Base-by-base conservation (phyloP, 768 basidiomycete genomes). In the Scleroderma bovista region DNA sequence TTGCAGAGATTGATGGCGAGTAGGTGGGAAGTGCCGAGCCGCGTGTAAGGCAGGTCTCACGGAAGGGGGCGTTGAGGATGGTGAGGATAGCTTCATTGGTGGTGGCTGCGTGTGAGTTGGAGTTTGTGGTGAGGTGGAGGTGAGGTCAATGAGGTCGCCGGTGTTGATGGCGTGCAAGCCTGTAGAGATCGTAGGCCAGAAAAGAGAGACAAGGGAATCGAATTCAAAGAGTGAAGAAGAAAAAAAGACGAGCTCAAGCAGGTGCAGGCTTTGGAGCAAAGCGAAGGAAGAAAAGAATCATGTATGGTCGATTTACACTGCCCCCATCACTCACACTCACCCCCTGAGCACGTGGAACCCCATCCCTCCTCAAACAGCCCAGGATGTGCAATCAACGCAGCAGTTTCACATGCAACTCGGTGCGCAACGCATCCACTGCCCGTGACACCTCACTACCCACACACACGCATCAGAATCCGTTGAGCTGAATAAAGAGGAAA, bases 1-100 rank as follows among this genome's bases (percentile, higher is more conserved):
- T 93, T 68, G 72, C 85, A 84, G 15, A 94, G 93, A 68, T 96
- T 97, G 57, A 95, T 78, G 48, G 83, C 82, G 60, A 95, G 72
- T 46, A 93, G 68, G 56, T 84, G 80, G 12, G 83, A 76, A 24
- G 84, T 65, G 34, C 83, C 84, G 49, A 92, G 76, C 55, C 85
- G 76, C 24, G 91, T 84, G 67, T 88, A 93, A 1, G 91, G 88
- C 43, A 87, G 69, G 68, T 96, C 93, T 8, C 78, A 40, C 93
- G 87, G 58, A 93, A 93, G 60, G 93, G 88, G 51, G 86, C 72
- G 58, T 92, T 83, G 48, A 96, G 83, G 57, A 86, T 81, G 52
- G 80, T 67, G 61, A 93, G 77, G 62, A 96, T 74, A 53, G 81
- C 74, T 66, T 97, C 93, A 72, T 92, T 86, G 52, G 83, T 82